Percentiles rank a stretch among this genome's conserved stretches.
Evolutionary conservation across 2,329 filamentous ascomycete genomes (phyloP).

Genomic region (Claviceps cyperi): DNA sequence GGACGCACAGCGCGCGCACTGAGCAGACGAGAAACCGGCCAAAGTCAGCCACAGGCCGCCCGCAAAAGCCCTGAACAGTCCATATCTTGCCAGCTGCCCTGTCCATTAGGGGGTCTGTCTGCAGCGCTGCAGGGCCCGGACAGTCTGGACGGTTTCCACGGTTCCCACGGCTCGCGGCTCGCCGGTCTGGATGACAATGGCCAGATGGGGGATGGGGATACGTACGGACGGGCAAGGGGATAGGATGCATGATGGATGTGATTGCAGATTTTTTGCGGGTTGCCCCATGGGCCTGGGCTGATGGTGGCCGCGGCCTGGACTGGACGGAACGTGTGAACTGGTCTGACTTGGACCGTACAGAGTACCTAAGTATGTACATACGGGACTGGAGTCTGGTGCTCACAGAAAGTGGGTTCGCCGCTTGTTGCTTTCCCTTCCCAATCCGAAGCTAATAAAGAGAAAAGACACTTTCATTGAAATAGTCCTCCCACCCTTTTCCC

Average conservation of each 20-base stretch:
- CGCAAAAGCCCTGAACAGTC: not conserved
- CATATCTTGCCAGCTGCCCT: not conserved
- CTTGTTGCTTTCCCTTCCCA: slow-evolving; percentile 3
- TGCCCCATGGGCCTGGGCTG: not conserved
- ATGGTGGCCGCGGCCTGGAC: not conserved
- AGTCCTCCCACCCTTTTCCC: slow-evolving; percentile 21
- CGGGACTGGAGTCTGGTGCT: not conserved
- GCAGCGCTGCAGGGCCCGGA: not conserved
- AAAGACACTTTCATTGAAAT: slow-evolving; percentile 21
- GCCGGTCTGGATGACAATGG: not conserved
- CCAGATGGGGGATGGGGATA: not conserved
- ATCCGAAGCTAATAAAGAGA: slow-evolving; percentile 4
- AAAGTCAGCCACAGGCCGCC: not conserved
- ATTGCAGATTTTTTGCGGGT: not conserved
- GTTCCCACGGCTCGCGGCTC: not conserved
- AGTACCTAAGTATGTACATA: too few species aligned
- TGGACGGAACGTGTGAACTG: too few species aligned
- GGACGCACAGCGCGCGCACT: not conserved
- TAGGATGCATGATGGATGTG: not conserved
- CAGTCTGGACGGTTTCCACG: not conserved
- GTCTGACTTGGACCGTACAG: too few species aligned
- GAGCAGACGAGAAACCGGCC: not conserved
- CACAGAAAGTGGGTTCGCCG: slow-evolving; percentile 7
- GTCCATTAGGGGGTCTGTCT: not conserved
- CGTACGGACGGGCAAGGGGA: not conserved